Conservation (phyloP, 768 basidiomycete species). For the Neoboletus magnificus region DNA sequence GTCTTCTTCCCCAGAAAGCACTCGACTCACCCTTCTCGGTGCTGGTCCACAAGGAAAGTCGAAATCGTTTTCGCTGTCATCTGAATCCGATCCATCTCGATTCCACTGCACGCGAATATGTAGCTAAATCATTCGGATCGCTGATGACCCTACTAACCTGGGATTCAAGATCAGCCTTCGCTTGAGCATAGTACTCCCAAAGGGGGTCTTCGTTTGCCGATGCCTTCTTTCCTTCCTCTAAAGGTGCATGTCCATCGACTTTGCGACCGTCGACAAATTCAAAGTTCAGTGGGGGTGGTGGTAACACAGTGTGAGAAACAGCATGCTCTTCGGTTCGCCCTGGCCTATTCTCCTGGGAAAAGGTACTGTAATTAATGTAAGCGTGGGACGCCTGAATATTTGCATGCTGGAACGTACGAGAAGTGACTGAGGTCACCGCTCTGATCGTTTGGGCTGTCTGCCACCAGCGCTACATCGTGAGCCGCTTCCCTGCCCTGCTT, state of each 20-base stretch:
- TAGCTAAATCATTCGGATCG: neutral
- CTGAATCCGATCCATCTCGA: slow-evolving; percentile 35
- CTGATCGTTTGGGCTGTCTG: slow-evolving; percentile 1
- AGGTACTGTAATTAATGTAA: slow-evolving; percentile 31
- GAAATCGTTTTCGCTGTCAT: slow-evolving; percentile 29
- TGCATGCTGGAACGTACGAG: slow-evolving; percentile 38
- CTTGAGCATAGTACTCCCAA: slow-evolving; percentile 60
- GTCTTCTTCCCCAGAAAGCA: neutral
- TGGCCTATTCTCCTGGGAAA: slow-evolving; percentile 33
- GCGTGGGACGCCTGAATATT: neutral
- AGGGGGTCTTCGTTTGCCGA: slow-evolving; percentile 47
- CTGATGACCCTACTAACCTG: slow-evolving; percentile 31
- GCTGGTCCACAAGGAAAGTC: slow-evolving; percentile 17
- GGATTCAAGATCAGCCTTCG: slow-evolving; percentile 46
- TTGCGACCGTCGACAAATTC: neutral
- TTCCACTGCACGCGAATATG: slow-evolving; percentile 26
- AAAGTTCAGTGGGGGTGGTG: slow-evolving; percentile 25
- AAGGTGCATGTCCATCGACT: neutral
- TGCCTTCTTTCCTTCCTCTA: neutral
- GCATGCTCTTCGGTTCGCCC: neutral
- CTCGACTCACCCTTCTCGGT: slow-evolving; percentile 30
- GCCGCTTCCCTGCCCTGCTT: neutral
- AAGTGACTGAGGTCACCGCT: slow-evolving; percentile 42
- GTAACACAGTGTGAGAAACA: slow-evolving; percentile 19
- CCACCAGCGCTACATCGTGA: neutral